These are phyloP conservation scores for Euphorbia lathyris DNA, from an alignment of 345 rosid genomes.

Conservation along the genomic window DNA sequence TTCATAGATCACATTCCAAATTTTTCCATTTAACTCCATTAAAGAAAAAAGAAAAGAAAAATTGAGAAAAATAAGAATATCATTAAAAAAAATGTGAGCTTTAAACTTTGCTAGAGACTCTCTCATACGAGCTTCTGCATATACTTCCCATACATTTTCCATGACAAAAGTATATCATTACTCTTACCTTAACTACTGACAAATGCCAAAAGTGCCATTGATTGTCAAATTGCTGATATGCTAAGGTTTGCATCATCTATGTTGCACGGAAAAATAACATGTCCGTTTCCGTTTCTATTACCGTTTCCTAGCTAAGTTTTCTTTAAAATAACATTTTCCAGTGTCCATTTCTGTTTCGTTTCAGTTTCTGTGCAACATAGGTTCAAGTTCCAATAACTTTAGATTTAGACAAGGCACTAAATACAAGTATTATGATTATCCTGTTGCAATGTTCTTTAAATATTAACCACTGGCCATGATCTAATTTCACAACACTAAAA, in stretches of 20 bases:
- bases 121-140: not conserved
- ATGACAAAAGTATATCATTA: not conserved
- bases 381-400: not conserved
- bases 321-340: too few species aligned
- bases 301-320: too few species aligned
- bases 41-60: not conserved
- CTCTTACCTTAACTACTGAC: not conserved
- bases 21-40: not conserved
- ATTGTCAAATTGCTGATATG: not conserved
- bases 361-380: too few species aligned
- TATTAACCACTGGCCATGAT: not conserved
- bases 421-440: not conserved
- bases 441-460: not conserved
- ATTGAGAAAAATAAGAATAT: not conserved
- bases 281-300: too few species aligned
- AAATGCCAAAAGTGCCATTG: not conserved
- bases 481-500: not conserved
- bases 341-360: too few species aligned
- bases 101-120: not conserved
- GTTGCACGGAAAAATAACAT: too few species aligned
- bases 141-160: not conserved
- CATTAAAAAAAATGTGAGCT: constrained; percentile 1
- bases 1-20: not conserved
- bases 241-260: too few species aligned
- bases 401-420: not conserved